These are phyloP conservation scores for Macrocybe gigantea DNA, from an alignment of 768 basidiomycete genomes.

Conservation along the genomic window DNA sequence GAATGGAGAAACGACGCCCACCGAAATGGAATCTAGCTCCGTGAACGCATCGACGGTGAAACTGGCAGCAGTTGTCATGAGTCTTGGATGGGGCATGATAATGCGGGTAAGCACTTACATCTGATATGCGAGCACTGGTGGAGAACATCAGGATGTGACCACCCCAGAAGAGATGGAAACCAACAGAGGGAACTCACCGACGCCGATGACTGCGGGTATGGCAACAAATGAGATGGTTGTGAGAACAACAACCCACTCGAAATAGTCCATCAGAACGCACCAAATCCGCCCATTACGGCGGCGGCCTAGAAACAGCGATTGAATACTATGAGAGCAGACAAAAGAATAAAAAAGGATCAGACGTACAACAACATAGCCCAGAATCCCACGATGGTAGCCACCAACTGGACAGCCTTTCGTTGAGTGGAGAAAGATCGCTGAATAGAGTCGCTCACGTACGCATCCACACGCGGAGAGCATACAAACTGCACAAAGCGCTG, in stretches of 20 bases:
- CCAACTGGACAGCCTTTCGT: conserved; percentile 17
- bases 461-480: conserved; percentile 40
- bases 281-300: conserved; percentile 32
- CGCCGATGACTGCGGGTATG: conserved; percentile 21
- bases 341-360: neutral
- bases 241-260: neutral
- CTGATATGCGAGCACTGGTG: conserved; percentile 27
- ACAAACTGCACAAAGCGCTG: conserved; percentile 24
- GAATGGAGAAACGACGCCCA: conserved; percentile 11
- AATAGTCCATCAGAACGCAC: conserved; percentile 16
- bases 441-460: conserved; percentile 24
- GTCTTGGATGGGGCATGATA: neutral
- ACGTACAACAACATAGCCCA: conserved; percentile 31
- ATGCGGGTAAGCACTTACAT: conserved; percentile 18
- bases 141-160: neutral
- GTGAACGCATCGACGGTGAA: conserved; percentile 24
- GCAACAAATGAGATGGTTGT: neutral
- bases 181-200: conserved; percentile 15
- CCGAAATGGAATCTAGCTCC: conserved; percentile 24
- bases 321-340: neutral
- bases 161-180: neutral
- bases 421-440: neutral
- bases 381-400: conserved; percentile 28
- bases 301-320: conserved; percentile 15
- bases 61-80: conserved; percentile 10